Evolutionary conservation across 495 filamentous ascomycete species (phyloP).

Genomic region (Tuber aestivum): DNA sequence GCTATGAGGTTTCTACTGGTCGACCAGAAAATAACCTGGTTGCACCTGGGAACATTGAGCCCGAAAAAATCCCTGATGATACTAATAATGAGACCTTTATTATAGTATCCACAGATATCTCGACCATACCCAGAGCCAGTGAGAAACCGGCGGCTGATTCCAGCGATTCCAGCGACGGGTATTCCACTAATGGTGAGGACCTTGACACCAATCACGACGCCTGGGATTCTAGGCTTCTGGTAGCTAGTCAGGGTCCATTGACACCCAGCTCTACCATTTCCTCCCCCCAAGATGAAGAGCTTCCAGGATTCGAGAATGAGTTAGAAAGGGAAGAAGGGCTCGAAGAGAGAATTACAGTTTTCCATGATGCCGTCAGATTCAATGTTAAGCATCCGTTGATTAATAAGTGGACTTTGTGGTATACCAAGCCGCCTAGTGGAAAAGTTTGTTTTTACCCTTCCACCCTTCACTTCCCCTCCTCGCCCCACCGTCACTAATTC

Average conservation of each 20-base stretch:
- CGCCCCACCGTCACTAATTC: neutral
- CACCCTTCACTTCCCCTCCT: neutral
- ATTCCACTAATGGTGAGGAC: neutral
- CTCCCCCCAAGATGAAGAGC: neutral
- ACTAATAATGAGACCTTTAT: neutral
- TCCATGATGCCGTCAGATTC: neutral
- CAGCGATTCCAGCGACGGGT: neutral
- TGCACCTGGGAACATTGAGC: neutral
- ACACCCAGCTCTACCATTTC: neutral
- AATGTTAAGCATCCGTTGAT: slow-evolving; percentile 2
- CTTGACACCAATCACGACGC: neutral
- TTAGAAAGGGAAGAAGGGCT: neutral
- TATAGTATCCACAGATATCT: neutral
- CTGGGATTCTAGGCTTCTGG: neutral
- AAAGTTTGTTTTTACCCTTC: neutral
- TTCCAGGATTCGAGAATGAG: neutral
- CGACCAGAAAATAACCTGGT: neutral
- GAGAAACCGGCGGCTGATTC: neutral
- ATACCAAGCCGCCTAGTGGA: neutral
- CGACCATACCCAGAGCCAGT: neutral
- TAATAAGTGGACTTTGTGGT: neutral
- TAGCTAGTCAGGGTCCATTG: neutral
- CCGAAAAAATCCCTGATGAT: neutral
- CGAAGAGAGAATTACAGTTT: neutral
- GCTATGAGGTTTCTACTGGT: neutral